phyloP scores from a whole-genome alignment of 345 rosid genomes.

The Heritiera fomes region DNA sequence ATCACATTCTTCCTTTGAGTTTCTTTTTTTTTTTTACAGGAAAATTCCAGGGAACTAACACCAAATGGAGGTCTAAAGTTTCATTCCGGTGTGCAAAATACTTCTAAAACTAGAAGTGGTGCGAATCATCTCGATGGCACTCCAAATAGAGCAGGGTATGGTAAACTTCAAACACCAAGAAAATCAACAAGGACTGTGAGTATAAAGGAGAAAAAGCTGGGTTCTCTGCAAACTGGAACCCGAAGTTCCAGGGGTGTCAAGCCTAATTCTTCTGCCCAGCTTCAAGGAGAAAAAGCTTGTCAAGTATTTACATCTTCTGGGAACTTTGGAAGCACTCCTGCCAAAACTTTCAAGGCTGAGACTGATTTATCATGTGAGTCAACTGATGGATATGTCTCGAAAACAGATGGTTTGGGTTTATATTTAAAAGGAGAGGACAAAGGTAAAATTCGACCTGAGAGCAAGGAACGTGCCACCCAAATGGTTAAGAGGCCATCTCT shows the following conservation, averaged over 20 bases:
- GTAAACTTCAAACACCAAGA: constrained; percentile 27
- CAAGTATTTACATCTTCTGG: not conserved
- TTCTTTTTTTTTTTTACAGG: constrained; percentile 21
- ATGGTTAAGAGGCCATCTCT: constrained; percentile 15
- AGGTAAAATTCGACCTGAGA: not conserved
- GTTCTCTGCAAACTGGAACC: constrained; percentile 3
- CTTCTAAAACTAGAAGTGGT: constrained; percentile 17
- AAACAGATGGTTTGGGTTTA: not conserved
- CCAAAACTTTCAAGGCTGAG: not conserved
- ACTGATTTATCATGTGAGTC: not conserved
- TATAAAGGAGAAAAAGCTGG: constrained; percentile 7
- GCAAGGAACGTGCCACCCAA: not conserved
- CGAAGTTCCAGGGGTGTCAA: constrained; percentile 2
- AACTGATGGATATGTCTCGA: not conserved
- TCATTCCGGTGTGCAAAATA: constrained; percentile 20
- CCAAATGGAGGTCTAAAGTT: constrained; percentile 28
- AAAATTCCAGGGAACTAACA: constrained; percentile 17
- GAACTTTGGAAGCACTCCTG: not conserved
- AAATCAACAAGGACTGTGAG: not conserved
- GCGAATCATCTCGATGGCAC: constrained; percentile 6
- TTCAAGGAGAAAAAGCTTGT: not conserved
- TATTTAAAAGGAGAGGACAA: not conserved
- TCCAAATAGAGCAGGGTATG: constrained; percentile 15
- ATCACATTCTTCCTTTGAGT: not conserved
- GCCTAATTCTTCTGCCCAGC: not conserved